Percentiles rank a stretch among this genome's conserved stretches.
These are phyloP conservation scores for Mycena venus DNA, from an alignment of 768 basidiomycete species.

Conservation along the genomic window DNA sequence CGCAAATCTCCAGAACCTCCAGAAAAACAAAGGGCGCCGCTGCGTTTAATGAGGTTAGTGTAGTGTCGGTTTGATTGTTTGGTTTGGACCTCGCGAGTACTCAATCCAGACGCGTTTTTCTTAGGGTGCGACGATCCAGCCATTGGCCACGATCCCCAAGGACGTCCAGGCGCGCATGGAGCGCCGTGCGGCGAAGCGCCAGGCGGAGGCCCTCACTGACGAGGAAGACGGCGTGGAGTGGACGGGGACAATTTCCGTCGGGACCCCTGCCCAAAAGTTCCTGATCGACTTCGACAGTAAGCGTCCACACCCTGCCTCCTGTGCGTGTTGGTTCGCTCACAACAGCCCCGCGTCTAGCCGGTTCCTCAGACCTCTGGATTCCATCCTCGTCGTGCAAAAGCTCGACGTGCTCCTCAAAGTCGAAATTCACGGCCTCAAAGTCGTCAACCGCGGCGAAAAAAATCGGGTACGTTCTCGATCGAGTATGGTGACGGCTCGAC, in stretches of 20 bases:
- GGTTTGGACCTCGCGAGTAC: too few species aligned
- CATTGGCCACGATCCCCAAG: conserved; percentile 34
- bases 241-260: conserved; percentile 56
- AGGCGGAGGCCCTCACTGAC: conserved; percentile 50
- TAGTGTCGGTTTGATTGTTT: not conserved
- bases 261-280: conserved; percentile 51
- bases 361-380: conserved; percentile 28
- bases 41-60: conserved; percentile 6
- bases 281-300: conserved; percentile 57
- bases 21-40: conserved; percentile 44
- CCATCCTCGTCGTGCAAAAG: conserved; percentile 25
- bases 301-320: not conserved
- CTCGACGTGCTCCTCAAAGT: conserved; percentile 45
- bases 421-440: conserved; percentile 40
- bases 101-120: not conserved
- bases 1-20: conserved; percentile 50
- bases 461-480: conserved; percentile 30
- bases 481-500: conserved; percentile 52
- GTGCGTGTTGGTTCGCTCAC: not conserved
- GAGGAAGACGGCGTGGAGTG: conserved; percentile 50
- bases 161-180: conserved; percentile 15
- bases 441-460: conserved; percentile 47
- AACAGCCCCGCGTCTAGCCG: not conserved
- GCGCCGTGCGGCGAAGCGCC: conserved; percentile 31
- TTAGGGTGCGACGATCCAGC: conserved; percentile 46